These are phyloP conservation scores for Inga laurina DNA, from an alignment of 306 rosid species.

Conservation along the genomic window DNA sequence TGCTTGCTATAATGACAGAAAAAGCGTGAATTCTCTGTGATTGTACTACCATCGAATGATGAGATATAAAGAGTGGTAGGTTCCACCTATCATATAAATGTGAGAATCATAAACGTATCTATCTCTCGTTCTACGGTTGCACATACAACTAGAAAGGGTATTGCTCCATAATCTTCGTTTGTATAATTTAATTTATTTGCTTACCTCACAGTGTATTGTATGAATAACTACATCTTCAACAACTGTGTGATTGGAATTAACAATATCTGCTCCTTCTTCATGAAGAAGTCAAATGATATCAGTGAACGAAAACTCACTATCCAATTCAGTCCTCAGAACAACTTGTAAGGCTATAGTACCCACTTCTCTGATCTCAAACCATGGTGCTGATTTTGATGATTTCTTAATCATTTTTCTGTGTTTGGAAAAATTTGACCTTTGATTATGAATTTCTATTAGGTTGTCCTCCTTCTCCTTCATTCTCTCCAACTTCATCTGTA, in stretches of 20 bases:
- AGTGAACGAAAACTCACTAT: conserved; percentile 52
- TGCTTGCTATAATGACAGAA: too few relatives aligned
- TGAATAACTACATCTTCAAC: conserved; percentile 50
- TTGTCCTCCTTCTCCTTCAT: conserved; percentile 61
- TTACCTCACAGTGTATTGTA: conserved; percentile 61
- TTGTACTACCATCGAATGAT: not conserved
- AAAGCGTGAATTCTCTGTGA: not conserved
- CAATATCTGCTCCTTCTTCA: conserved; percentile 62
- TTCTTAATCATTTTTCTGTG: not conserved
- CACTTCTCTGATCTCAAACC: conserved; percentile 57
- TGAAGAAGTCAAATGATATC: conserved; percentile 55
- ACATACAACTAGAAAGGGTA: not conserved
- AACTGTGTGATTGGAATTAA: conserved; percentile 55
- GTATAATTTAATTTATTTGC: not conserved
- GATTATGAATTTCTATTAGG: conserved; percentile 32
- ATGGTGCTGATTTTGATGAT: conserved; percentile 43
- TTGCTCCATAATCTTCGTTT: not conserved
- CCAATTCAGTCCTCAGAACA: conserved; percentile 59
- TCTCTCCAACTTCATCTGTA: conserved; percentile 59
- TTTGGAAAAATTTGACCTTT: not conserved
- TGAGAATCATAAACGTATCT: not conserved
- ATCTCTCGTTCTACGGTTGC: not conserved
- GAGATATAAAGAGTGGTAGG: not conserved
- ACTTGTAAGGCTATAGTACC: conserved; percentile 51
- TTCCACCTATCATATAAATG: not conserved